A percentile compares a stretch with the other conserved stretches of the same genome.
Conservation (phyloP, 495 filamentous ascomycete species). For the Podospora bellae-mahoneyi region DNA sequence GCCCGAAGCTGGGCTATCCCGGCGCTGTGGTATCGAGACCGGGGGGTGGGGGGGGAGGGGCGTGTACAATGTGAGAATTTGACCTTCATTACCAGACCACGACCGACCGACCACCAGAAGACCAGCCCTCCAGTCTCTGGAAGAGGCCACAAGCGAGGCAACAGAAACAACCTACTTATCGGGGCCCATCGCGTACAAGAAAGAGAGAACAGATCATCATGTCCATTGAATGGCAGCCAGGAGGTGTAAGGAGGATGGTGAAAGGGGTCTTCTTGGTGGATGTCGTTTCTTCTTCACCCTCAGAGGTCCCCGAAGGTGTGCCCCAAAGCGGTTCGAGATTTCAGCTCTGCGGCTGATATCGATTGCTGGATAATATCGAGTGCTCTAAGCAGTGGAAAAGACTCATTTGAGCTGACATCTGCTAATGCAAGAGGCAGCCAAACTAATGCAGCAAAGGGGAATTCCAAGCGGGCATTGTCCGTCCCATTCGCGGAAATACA, state of each 20-base stretch:
- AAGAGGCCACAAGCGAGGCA: not conserved
- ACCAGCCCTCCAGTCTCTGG: not conserved
- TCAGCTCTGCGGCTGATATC: not conserved
- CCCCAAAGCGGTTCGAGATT: not conserved
- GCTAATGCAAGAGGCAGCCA: not conserved
- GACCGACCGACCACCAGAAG: not conserved
- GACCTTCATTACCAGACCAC: constrained; percentile 1
- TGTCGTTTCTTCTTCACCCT: not conserved
- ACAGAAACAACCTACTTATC: not conserved
- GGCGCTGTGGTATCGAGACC: not conserved
- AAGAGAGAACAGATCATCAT: no score
- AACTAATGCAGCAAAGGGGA: not conserved
- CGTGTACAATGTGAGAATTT: not conserved
- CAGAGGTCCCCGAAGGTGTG: not conserved
- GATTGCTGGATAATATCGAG: not conserved
- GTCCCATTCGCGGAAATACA: not conserved
- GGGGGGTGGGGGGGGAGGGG: not conserved
- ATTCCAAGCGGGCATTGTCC: not conserved
- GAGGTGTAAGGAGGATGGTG: no score
- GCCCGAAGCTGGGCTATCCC: constrained; percentile 2
- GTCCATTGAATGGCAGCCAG: no score
- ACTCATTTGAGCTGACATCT: not conserved
- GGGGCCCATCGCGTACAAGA: no score
- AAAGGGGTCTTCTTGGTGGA: not conserved
- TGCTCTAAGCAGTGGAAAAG: not conserved